Conservation (phyloP, 2,329 filamentous ascomycete genomes). For the Fusarium compactum region DNA sequence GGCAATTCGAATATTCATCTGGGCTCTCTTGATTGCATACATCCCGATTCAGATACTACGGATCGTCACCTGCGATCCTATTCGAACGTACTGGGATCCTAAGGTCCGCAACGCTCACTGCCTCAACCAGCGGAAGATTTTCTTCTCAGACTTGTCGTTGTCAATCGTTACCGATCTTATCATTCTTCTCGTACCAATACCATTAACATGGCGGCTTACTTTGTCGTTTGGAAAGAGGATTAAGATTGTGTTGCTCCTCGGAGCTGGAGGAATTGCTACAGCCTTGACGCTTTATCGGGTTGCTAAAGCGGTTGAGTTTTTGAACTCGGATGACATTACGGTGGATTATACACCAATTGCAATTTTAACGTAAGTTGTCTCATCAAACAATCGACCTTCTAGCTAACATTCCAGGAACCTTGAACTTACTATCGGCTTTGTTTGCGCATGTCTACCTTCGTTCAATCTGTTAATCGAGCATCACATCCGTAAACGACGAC, state of each 20-base stretch:
- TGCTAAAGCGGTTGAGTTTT: constrained; percentile 19
- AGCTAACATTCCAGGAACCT: constrained; percentile 17
- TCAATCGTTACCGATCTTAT: constrained; percentile 39
- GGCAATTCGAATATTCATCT: constrained; percentile 34
- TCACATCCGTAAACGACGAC: constrained; percentile 26
- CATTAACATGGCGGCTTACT: constrained; percentile 32
- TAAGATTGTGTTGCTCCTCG: constrained; percentile 38
- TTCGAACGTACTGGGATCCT: constrained; percentile 56
- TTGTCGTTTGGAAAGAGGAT: constrained; percentile 36
- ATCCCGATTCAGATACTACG: constrained; percentile 52
- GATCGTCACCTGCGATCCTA: constrained; percentile 57
- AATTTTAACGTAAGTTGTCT: constrained; percentile 33
- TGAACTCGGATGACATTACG: constrained; percentile 37
- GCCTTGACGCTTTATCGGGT: constrained; percentile 33
- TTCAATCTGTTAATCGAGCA: constrained; percentile 37
- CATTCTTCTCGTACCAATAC: constrained; percentile 34
- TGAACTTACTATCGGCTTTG: constrained; percentile 40
- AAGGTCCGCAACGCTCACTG: constrained; percentile 46
- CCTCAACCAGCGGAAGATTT: constrained; percentile 51
- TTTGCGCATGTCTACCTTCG: constrained; percentile 41
- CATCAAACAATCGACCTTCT: rapidly evolving
- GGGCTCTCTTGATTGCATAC: constrained; percentile 32
- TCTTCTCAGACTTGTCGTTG: constrained; percentile 33
- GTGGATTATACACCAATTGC: constrained; percentile 34
- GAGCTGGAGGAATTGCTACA: constrained; percentile 41